phyloP scores from a whole-genome alignment of 2,329 filamentous ascomycete genomes.

The Alternaria viburni region DNA sequence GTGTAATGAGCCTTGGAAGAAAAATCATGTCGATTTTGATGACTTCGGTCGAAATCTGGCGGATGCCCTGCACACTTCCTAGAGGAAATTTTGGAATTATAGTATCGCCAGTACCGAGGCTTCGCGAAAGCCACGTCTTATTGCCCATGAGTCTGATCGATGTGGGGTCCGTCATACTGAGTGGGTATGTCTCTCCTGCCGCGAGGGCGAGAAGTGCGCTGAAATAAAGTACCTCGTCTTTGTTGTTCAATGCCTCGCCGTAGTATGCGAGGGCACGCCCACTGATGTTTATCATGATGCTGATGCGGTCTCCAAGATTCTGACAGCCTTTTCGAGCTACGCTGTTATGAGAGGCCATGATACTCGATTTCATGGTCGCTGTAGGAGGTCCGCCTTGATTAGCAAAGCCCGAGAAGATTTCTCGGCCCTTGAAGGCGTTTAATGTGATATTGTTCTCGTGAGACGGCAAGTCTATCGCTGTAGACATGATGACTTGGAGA shows the following conservation, averaged over 20 bases:
- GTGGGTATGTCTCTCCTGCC: constrained; percentile 17
- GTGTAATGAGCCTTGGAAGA: not conserved
- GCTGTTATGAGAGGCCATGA: constrained; percentile 19
- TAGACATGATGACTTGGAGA: constrained; percentile 7
- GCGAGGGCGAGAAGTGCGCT: constrained; percentile 16
- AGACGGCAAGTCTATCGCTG: not conserved
- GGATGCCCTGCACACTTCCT: constrained; percentile 6
- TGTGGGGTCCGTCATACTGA: constrained; percentile 11
- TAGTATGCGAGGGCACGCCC: constrained; percentile 19
- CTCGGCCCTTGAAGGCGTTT: not conserved
- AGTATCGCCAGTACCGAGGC: not conserved
- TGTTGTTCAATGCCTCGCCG: not conserved
- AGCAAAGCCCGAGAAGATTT: not conserved
- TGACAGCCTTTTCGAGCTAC: constrained; percentile 13
- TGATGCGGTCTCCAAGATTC: constrained; percentile 15
- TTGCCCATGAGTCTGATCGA: not conserved
- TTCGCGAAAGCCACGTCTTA: constrained; percentile 13
- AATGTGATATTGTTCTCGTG: not conserved
- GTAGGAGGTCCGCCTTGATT: not conserved
- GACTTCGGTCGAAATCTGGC: constrained; percentile 9
- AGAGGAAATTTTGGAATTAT: constrained; percentile 10
- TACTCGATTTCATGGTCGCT: constrained; percentile 6
- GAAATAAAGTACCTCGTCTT: constrained; percentile 14
- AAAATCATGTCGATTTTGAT: constrained; percentile 20
- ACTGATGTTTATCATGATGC: constrained; percentile 23